Evolutionary conservation across 2,329 filamentous ascomycete genomes (phyloP), one percentile per base, ranked within the genome.

Genomic region (Alternaria consortialis): DNA sequence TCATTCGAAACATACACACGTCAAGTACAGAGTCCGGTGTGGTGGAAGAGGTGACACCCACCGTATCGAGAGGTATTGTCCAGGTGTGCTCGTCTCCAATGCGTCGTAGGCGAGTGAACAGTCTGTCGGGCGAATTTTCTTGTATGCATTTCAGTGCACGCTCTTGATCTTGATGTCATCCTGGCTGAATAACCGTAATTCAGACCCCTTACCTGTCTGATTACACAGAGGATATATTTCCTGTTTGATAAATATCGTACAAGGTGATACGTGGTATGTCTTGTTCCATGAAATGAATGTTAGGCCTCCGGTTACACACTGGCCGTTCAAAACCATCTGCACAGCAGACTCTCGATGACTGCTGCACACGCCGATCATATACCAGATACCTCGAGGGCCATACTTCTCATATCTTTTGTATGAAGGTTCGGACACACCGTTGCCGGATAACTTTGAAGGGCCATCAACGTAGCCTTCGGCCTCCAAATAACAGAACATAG

Each of bases 241-340:
- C 8, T 37, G 12, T 32, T 31, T 58, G n/a, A 58, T 15, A 31
- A 55, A 53, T 8, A 37, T 56, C 9, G 7, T 43, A 9, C 32
- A 34, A 9, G 54, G 54, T 25, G 56, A 61, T 2, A 64, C n/a
- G 7, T 34, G 42, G 39, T 58, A 64, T 2, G 40, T 54, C 27
- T 55, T 64, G 54, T 64, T 58, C 58, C 62, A 61, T 3, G 62
- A n/a, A 11, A 61, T 43, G 13, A 61, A 50, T 32, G 15, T 48
- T 34, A 61, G 12, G 20, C 15, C 31, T 9, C 40, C 39, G 2
- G 60, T 55, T 5, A 42, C 25, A 23, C 23, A 43, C 13, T 29
- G n/a, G 9, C 29, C 27, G 9, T 3, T 15, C 27, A 48, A 5
- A 7, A 32, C 29, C 44, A 31, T 52, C 13, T 44, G 42, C 15